Conservation (phyloP, 257 asterid genomes). For the Rhazya stricta region DNA sequence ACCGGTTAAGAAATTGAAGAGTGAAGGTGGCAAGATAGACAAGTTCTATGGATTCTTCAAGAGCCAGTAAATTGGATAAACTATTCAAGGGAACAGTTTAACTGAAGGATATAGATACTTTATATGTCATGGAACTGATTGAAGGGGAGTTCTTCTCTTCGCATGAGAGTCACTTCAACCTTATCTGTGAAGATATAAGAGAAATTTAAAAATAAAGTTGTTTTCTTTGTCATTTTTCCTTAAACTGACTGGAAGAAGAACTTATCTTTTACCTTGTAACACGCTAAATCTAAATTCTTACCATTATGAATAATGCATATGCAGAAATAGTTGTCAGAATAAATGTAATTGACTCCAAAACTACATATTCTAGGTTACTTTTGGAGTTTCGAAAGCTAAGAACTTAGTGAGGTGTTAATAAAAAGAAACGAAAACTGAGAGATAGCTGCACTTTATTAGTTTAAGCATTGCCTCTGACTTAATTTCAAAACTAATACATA, state of each 20-base stretch:
- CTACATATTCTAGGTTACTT: background rate
- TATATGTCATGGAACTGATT: background rate
- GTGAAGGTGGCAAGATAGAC: background rate
- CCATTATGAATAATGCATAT: background rate
- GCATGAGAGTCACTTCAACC: background rate
- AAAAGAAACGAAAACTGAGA: background rate
- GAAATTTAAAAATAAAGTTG: background rate
- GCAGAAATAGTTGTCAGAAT: background rate
- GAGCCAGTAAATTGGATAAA: background rate
- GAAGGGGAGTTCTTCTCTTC: background rate
- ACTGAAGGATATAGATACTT: background rate
- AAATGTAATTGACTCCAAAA: background rate
- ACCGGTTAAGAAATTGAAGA: background rate
- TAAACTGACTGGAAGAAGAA: background rate
- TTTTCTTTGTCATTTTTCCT: background rate
- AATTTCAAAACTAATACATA: background rate
- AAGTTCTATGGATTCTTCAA: background rate
- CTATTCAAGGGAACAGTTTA: background rate
- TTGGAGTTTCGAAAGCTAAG: background rate
- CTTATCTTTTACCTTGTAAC: background rate
- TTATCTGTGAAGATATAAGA: background rate
- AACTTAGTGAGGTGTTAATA: background rate
- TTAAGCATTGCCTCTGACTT: background rate
- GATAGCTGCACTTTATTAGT: background rate
- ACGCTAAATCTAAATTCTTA: background rate